A percentile compares a stretch with the other conserved stretches of the same genome.
Conservation (phyloP, 768 basidiomycete species). For the Kwoniella dejecticola region DNA sequence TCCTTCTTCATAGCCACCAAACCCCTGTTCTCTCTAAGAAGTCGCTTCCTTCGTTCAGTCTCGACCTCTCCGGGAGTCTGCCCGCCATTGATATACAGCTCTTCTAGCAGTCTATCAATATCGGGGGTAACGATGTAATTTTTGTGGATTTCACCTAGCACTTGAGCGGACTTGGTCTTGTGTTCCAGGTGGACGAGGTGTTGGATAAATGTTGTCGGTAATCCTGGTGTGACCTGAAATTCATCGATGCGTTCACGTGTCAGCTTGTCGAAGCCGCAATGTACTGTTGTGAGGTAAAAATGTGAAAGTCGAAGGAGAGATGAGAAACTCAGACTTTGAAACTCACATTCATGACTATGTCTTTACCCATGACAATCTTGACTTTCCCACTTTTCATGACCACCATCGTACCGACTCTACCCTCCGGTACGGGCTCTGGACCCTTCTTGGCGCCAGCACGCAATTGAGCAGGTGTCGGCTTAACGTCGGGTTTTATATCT, state of each 20-base stretch:
- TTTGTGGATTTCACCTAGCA: constrained; percentile 84
- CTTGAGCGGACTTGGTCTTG: constrained; percentile 63
- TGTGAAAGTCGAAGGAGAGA: neutral
- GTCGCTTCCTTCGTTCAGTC: constrained; percentile 18
- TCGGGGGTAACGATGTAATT: constrained; percentile 83
- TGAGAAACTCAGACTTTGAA: neutral
- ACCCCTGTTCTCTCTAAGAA: constrained; percentile 13
- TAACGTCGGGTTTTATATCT: constrained; percentile 58
- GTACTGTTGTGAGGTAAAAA: too few species aligned
- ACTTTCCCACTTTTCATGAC: constrained; percentile 81
- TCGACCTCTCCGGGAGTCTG: constrained; percentile 48
- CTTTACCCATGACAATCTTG: constrained; percentile 80
- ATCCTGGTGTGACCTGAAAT: constrained; percentile 72
- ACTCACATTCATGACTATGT: constrained; percentile 78
- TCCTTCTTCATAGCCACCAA: constrained; percentile 44
- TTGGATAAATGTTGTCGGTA: constrained; percentile 83
- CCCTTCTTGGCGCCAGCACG: constrained; percentile 24
- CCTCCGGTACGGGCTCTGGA: constrained; percentile 61
- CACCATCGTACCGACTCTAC: constrained; percentile 79
- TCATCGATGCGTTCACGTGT: too few species aligned
- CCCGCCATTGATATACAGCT: constrained; percentile 61
- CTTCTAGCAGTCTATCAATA: constrained; percentile 69
- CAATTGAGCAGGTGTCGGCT: constrained; percentile 28
- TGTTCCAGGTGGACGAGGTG: constrained; percentile 76
- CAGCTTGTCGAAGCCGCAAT: too few species aligned